Percentiles rank a stretch among this genome's conserved stretches.
These are phyloP conservation scores for Fusarium abutilonis DNA, from an alignment of 2,329 filamentous ascomycete species.

Conservation along the genomic window DNA sequence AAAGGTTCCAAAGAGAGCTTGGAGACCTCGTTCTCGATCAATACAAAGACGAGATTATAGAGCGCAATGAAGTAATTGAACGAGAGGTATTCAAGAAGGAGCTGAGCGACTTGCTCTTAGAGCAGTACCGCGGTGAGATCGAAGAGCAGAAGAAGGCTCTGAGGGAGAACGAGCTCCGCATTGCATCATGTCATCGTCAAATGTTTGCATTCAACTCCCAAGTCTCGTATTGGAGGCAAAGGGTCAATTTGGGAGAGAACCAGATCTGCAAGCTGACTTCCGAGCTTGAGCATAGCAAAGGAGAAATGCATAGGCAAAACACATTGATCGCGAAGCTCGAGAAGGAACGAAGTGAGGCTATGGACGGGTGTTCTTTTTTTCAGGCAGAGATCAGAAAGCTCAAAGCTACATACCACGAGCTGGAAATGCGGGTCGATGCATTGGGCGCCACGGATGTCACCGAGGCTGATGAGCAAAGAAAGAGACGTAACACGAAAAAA, in stretches of 20 bases:
- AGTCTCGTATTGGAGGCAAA: conserved; percentile 1
- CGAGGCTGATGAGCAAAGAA: background rate
- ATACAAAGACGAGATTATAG: background rate
- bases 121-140: conserved; percentile 4
- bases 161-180: background rate
- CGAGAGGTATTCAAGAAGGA: conserved; percentile 1
- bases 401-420: conserved; percentile 3
- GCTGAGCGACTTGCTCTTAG: conserved; percentile 1
- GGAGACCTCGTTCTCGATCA: conserved; percentile 1
- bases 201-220: background rate
- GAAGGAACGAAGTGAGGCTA: conserved; percentile 7
- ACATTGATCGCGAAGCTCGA: background rate
- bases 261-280: conserved; percentile 2
- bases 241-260: background rate
- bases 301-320: conserved; percentile 4
- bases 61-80: background rate
- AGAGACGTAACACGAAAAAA: background rate
- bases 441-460: background rate
- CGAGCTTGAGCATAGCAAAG: conserved; percentile 1
- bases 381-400: conserved; percentile 2
- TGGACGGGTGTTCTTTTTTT: conserved; percentile 5
- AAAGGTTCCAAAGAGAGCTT: conserved; percentile 1
- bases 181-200: background rate
- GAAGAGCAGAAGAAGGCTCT: background rate
- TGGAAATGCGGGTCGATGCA: conserved; percentile 1